phyloP scores from a whole-genome alignment of 805 yeast species.

The Saturnispora saitoi region DNA sequence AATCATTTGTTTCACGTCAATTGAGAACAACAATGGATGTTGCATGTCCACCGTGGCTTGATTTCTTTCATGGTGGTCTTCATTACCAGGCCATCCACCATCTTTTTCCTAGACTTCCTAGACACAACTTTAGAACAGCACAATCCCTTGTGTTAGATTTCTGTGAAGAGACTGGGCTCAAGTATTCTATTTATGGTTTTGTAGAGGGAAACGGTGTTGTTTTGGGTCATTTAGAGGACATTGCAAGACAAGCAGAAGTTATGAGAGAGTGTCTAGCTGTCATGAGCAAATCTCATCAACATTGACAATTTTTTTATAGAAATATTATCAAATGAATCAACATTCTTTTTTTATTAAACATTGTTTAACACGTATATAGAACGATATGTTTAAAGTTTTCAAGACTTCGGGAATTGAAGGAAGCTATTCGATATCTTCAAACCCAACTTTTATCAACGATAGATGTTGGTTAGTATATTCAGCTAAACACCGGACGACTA shows the following conservation, averaged over 20 bases:
- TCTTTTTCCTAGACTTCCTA: slow-evolving; percentile 78
- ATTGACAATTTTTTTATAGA: background rate
- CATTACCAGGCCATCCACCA: slow-evolving; percentile 91
- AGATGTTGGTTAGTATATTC: slow-evolving; percentile 84
- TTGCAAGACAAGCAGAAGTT: slow-evolving; percentile 72
- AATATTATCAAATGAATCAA: background rate
- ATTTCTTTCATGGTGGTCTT: slow-evolving; percentile 83
- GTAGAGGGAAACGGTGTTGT: slow-evolving; percentile 68
- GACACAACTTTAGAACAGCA: slow-evolving; percentile 73
- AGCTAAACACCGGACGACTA: slow-evolving; percentile 62
- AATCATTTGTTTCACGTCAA: slow-evolving; percentile 72
- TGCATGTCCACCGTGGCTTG: slow-evolving; percentile 89
- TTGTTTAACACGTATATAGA: background rate
- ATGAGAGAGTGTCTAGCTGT: slow-evolving; percentile 64
- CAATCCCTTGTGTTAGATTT: slow-evolving; percentile 68
- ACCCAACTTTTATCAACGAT: slow-evolving; percentile 55
- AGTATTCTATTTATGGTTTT: slow-evolving; percentile 80
- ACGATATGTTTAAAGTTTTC: slow-evolving; percentile 42
- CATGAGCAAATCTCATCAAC: slow-evolving; percentile 27
- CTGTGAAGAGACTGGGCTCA: slow-evolving; percentile 67
- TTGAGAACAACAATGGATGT: slow-evolving; percentile 91
- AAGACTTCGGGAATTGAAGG: slow-evolving; percentile 56
- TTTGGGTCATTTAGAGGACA: slow-evolving; percentile 57
- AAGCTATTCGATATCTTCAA: slow-evolving; percentile 57
- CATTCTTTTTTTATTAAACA: background rate